Evolutionary conservation across 2,329 filamentous ascomycete genomes (phyloP).

Genomic region (Hypomyces rosellus): DNA sequence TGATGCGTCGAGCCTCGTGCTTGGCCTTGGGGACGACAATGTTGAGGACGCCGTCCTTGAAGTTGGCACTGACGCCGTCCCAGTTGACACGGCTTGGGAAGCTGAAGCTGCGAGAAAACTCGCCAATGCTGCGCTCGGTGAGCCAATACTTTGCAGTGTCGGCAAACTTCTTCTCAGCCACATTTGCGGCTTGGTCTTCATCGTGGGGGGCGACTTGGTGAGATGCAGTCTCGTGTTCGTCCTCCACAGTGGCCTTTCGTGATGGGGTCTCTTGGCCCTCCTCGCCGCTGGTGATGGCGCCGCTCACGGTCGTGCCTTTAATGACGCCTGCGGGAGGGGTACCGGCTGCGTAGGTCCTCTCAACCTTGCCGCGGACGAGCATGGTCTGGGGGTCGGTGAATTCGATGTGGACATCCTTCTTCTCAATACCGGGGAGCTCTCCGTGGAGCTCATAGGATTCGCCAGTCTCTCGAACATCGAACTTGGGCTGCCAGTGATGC

Average conservation of each 20-base stretch:
- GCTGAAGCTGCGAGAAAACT: constrained; percentile 61
- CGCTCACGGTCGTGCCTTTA: constrained; percentile 28
- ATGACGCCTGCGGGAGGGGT: constrained; percentile 39
- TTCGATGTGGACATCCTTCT: constrained; percentile 66
- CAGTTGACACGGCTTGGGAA: constrained; percentile 60
- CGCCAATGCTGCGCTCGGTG: constrained; percentile 57
- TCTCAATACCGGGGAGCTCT: constrained; percentile 66
- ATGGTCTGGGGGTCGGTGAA: constrained; percentile 67
- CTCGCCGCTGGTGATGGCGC: constrained; percentile 27
- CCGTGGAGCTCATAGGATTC: constrained; percentile 66
- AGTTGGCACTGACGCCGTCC: constrained; percentile 52
- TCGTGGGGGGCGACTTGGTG: constrained; percentile 15
- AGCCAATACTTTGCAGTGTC: constrained; percentile 61
- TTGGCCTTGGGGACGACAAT: constrained; percentile 60
- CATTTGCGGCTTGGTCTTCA: not conserved
- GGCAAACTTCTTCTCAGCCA: constrained; percentile 19
- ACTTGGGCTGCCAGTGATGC: constrained; percentile 58
- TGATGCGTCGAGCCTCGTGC: constrained; percentile 49
- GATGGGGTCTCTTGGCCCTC: constrained; percentile 32
- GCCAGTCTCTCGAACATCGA: constrained; percentile 64
- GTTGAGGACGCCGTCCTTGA: constrained; percentile 60
- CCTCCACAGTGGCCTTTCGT: constrained; percentile 59
- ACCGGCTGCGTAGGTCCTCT: constrained; percentile 49
- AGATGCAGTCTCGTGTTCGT: constrained; percentile 38
- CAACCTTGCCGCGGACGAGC: constrained; percentile 58